Evolutionary conservation across 2,329 filamentous ascomycete genomes (phyloP), one percentile per base, ranked within the genome.

Genomic region (Hypoxylon sp.): DNA sequence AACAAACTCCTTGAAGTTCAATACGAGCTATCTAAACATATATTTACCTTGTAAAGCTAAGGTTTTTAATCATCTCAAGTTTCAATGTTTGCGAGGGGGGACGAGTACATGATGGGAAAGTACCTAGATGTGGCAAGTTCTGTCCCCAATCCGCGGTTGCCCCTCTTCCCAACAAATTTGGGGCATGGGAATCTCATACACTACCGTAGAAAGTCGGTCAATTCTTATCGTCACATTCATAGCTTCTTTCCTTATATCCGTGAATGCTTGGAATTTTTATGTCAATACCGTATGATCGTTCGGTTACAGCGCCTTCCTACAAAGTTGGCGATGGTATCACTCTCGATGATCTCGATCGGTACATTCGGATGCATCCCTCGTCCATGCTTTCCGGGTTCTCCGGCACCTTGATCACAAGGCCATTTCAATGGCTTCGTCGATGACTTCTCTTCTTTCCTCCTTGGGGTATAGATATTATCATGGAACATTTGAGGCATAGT

Each of bases 91-190:
- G 39, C 39, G 39, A 44, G 3, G 17, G 39, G 39, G 3, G 8
- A 44, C 14, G 17, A 44, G 39, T 10, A 44, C n/a, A 14, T 44
- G 33, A n/a, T 24, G 26, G 33, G 37, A 54, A 1, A 29, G 3
- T 47, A 35, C 37, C 33, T 31, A 19, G 24, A 56, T 31, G 42
- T 55, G 48, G 53, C 52, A 22, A 53, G 22, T 64, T 55, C 56
- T 31, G 17, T 17, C 61, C 17, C 22, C 31, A 57, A 61, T 8
- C 42, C 33, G 24, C 59, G 24, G 33, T 60, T 64, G 55, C 61
- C 66, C 66, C 66, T 57, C 53, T 56, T 56, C 66, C 62, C 66
- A 68, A 68, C 66, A 68, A 68, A 68, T 55, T 65, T 47, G 47
- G 26, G 53, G 58, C 44, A 56, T 39, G 29, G 14, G 37, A 39